These are phyloP conservation scores for Azolla pinnata DNA, from an alignment of 75 land plant genomes.

Conservation along the genomic window DNA sequence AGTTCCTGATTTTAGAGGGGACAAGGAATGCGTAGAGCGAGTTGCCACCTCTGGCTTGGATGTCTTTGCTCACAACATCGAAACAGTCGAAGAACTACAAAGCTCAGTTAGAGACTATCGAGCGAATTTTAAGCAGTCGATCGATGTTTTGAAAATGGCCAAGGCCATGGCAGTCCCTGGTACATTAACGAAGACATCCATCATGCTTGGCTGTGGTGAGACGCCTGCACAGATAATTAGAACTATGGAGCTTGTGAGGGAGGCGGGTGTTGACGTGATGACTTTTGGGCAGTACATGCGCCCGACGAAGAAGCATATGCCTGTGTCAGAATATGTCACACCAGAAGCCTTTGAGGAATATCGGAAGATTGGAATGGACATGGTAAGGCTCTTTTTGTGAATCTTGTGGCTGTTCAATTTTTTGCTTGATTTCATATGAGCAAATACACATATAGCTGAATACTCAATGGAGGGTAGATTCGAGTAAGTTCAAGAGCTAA, in stretches of 20 bases:
- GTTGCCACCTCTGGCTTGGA: conserved; percentile 91
- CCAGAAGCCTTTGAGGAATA: conserved; percentile 95
- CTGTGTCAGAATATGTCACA: conserved; percentile 88
- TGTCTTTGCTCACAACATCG: conserved; percentile 97
- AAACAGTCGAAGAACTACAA: conserved; percentile 96
- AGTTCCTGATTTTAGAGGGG: conserved; percentile 96
- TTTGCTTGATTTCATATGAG: too few relatives aligned
- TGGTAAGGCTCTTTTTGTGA: conserved; percentile 49
- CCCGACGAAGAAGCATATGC: conserved; percentile 96
- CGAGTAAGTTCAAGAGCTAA: too few relatives aligned
- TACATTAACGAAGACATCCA: conserved; percentile 84
- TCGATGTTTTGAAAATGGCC: conserved; percentile 82
- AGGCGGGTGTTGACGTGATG: conserved; percentile 97
- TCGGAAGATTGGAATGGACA: conserved; percentile 60
- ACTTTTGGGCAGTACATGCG: conserved; percentile 98
- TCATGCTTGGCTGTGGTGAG: conserved; percentile 98
- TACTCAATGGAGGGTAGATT: too few relatives aligned
- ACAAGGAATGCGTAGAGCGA: conserved; percentile 65
- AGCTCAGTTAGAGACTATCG: conserved; percentile 69
- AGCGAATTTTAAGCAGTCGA: conserved; percentile 91
- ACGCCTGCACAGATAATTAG: conserved; percentile 72
- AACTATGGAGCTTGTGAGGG: conserved; percentile 88
- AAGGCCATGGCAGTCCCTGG: conserved; percentile 74
- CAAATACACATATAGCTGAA: too few relatives aligned
- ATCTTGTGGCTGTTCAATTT: not conserved